A percentile compares a stretch with the other conserved stretches of the same genome.
These are phyloP conservation scores for Magnusiomyces suaveolens DNA, from an alignment of 1,139 yeast genomes.

Conservation along the genomic window DNA sequence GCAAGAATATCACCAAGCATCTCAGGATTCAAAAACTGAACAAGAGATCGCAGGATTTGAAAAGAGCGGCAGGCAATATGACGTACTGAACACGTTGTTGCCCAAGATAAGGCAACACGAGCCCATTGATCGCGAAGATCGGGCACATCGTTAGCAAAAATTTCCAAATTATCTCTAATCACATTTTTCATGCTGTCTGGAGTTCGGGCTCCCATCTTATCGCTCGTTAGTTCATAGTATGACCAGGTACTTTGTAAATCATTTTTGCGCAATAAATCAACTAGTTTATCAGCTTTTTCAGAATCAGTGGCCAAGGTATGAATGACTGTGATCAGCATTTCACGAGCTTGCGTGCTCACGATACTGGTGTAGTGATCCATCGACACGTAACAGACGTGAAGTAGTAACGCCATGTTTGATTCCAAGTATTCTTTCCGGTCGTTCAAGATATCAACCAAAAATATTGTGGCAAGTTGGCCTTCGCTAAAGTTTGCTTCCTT, in stretches of 20 bases:
- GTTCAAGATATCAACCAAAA: constrained; percentile 69
- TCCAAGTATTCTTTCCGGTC: constrained; percentile 31
- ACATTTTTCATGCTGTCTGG: constrained; percentile 82
- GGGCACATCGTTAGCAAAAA: constrained; percentile 43
- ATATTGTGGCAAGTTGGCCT: constrained; percentile 79
- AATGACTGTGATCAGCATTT: constrained; percentile 62
- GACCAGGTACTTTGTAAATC: constrained; percentile 55
- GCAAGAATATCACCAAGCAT: constrained; percentile 94
- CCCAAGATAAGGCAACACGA: constrained; percentile 77
- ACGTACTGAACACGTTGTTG: constrained; percentile 93
- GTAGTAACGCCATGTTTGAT: constrained; percentile 54
- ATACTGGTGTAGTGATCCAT: constrained; percentile 78
- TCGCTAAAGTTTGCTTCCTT: constrained; percentile 74
- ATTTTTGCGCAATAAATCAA: constrained; percentile 40
- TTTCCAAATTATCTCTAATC: constrained; percentile 52
- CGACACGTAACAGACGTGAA: constrained; percentile 73
- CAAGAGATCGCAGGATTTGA: constrained; percentile 76
- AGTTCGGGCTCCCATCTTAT: constrained; percentile 72
- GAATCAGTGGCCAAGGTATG: constrained; percentile 40
- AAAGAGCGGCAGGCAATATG: constrained; percentile 96
- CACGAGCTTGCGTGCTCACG: constrained; percentile 78
- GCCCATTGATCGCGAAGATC: constrained; percentile 77
- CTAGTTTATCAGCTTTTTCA: constrained; percentile 43
- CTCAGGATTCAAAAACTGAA: constrained; percentile 68
- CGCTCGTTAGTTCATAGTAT: constrained; percentile 74